A percentile compares a stretch with the other conserved stretches of the same genome.
These are phyloP conservation scores for Fusarium pseudoanthophilum DNA, from an alignment of 2,329 filamentous ascomycete species.

Conservation along the genomic window DNA sequence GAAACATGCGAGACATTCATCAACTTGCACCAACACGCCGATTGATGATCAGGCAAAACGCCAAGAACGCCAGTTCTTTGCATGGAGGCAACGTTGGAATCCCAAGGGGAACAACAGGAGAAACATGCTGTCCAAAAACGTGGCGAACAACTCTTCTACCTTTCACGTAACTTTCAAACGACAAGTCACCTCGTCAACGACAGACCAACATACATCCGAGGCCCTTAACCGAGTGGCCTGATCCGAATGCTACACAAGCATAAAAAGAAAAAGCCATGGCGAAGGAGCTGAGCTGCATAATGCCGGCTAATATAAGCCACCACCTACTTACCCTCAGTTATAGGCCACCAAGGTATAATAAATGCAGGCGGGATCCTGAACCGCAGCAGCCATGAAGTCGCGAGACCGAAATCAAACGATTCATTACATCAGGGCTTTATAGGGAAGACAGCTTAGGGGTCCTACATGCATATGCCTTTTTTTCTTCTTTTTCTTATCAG, in stretches of 20 bases:
- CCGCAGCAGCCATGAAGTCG: not conserved
- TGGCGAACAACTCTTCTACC: not conserved
- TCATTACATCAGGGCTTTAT: not conserved
- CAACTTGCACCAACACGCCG: not conserved
- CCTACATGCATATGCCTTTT: not conserved
- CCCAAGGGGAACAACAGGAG: not conserved
- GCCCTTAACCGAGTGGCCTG: not conserved
- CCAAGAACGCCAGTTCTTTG: not conserved
- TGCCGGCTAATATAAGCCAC: not conserved
- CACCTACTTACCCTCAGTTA: not conserved
- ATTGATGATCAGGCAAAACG: not conserved
- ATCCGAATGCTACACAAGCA: not conserved
- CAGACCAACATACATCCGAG: not conserved
- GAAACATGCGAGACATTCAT: constrained; percentile 18
- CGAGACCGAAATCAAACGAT: not conserved
- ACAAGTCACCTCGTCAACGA: not conserved
- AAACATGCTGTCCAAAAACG: not conserved
- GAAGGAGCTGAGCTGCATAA: not conserved
- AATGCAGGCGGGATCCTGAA: not conserved
- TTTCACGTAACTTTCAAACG: constrained; percentile 41
- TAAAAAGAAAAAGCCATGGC: not conserved
- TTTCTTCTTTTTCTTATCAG: not conserved
- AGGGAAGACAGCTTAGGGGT: not conserved
- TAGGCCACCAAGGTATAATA: not conserved
- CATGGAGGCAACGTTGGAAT: not conserved